A percentile compares a stretch with the other conserved stretches of the same genome.
Evolutionary conservation across 2,329 filamentous ascomycete genomes (phyloP).

Genomic region (Diplodia seriata): DNA sequence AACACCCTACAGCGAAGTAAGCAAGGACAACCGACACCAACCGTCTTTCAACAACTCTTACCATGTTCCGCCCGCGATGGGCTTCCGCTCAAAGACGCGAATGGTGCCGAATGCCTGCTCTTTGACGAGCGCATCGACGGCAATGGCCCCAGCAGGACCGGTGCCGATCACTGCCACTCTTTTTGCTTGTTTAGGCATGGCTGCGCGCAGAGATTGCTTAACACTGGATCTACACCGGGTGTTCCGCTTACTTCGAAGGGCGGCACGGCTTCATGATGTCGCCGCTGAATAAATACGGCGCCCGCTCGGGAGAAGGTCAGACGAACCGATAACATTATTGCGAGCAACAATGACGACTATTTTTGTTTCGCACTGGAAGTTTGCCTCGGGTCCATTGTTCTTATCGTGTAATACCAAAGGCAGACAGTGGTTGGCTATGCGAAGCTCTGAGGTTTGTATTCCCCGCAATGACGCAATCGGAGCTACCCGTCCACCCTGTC

Average conservation of each 20-base stretch:
- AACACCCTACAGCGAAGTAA: constrained; percentile 36
- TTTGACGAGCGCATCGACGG: constrained; percentile 65
- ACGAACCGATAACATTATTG: constrained; percentile 2
- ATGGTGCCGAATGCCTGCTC: constrained; percentile 66
- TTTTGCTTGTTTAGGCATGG: constrained; percentile 4
- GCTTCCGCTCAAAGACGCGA: constrained; percentile 67
- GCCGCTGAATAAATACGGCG: not conserved
- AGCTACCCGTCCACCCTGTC: not conserved
- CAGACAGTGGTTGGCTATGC: constrained; percentile 1
- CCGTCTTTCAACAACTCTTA: constrained; percentile 43
- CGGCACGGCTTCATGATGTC: not conserved
- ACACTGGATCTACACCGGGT: not conserved
- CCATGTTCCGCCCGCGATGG: constrained; percentile 68
- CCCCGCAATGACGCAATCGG: constrained; percentile 21
- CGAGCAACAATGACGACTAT: not conserved
- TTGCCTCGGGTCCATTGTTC: not conserved
- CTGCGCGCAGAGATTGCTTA: not conserved
- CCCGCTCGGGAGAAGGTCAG: not conserved
- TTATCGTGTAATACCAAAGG: not conserved
- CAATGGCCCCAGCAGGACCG: constrained; percentile 66
- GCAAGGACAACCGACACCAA: not conserved
- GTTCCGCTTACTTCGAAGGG: not conserved
- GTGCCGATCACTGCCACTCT: constrained; percentile 65
- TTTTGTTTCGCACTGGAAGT: not conserved
- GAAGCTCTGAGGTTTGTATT: constrained; percentile 1